Evolutionary conservation across 2,329 filamentous ascomycete genomes (phyloP).

Genomic region (Beauveria sp.): DNA sequence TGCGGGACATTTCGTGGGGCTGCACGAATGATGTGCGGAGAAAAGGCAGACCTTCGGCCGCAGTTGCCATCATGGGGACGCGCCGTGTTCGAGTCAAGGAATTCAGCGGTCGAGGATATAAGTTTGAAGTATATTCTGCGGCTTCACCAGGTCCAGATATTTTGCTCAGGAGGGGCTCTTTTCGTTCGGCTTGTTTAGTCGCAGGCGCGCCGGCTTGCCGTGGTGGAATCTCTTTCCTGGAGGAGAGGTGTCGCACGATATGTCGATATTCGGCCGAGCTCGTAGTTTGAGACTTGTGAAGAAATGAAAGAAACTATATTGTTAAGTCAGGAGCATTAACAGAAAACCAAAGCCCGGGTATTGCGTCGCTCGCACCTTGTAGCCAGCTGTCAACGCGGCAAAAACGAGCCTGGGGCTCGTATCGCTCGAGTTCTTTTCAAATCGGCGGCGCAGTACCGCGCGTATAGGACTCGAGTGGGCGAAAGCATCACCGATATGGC

Average conservation of each 20-base stretch:
- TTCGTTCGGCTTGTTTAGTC: slow-evolving; percentile 13
- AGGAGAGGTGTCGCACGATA: slow-evolving; percentile 33
- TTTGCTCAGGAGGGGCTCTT: slow-evolving; percentile 28
- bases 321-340: not conserved
- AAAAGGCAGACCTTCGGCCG: slow-evolving; percentile 52
- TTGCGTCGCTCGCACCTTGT: slow-evolving; percentile 42
- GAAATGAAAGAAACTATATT: slow-evolving; percentile 33
- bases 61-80: slow-evolving; percentile 49
- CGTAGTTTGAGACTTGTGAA: slow-evolving; percentile 30
- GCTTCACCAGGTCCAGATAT: slow-evolving; percentile 26
- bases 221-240: slow-evolving; percentile 13
- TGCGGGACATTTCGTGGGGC: slow-evolving; percentile 46
- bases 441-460: slow-evolving; percentile 53
- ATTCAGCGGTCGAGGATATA: slow-evolving; percentile 14
- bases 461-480: slow-evolving; percentile 36
- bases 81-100: slow-evolving; percentile 33
- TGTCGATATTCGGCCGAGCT: slow-evolving; percentile 32
- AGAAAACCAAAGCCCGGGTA: not conserved
- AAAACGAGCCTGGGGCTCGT: slow-evolving; percentile 53
- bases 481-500: slow-evolving; percentile 27
- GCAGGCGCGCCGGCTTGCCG: not conserved
- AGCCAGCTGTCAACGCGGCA: slow-evolving; percentile 58
- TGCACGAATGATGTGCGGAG: slow-evolving; percentile 62
- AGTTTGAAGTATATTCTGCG: slow-evolving; percentile 33
- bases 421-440: slow-evolving; percentile 51